Evolutionary conservation across 805 yeast genomes (phyloP).

Genomic region (Candida koratica): DNA sequence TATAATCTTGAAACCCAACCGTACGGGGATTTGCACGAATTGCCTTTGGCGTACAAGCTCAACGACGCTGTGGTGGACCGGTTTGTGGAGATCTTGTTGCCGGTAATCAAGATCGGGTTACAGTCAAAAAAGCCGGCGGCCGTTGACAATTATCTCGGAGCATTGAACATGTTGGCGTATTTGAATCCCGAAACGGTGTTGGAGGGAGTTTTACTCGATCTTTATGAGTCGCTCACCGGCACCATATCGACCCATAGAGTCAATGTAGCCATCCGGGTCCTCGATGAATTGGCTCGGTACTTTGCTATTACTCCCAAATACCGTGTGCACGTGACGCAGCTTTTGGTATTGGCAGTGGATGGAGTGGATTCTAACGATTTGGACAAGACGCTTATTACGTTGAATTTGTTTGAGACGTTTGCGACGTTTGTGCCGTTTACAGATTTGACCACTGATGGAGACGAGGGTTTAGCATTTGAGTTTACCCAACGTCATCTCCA

Average conservation of each 20-base stretch:
- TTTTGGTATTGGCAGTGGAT: slow-evolving; percentile 64
- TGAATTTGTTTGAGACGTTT: slow-evolving; percentile 65
- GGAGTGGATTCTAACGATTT: slow-evolving; percentile 90
- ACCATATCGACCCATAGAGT: slow-evolving; percentile 78
- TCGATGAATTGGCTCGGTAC: slow-evolving; percentile 61
- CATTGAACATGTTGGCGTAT: slow-evolving; percentile 61
- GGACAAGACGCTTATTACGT: slow-evolving; percentile 61
- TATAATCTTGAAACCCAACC: slow-evolving; percentile 44
- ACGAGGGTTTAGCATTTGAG: slow-evolving; percentile 39
- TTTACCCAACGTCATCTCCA: slow-evolving; percentile 65
- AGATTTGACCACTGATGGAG: slow-evolving; percentile 49
- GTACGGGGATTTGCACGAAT: slow-evolving; percentile 21
- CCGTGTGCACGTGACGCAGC: slow-evolving; percentile 74
- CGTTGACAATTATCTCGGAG: slow-evolving; percentile 53
- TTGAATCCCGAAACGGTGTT: slow-evolving; percentile 53
- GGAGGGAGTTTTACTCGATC: slow-evolving; percentile 57
- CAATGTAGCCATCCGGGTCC: slow-evolving; percentile 62
- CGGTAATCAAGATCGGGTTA: slow-evolving; percentile 62
- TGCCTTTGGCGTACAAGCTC: slow-evolving; percentile 33
- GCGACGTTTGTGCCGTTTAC: slow-evolving; percentile 70
- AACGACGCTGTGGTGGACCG: slow-evolving; percentile 28
- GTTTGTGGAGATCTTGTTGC: slow-evolving; percentile 53
- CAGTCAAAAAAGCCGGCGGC: slow-evolving; percentile 64
- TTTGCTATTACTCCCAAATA: slow-evolving; percentile 61
- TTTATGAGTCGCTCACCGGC: slow-evolving; percentile 71